Percentiles rank a stretch among this genome's conserved stretches.
Evolutionary conservation across 805 yeast genomes (phyloP).

Genomic region (Zygotorulaspora danielsina): DNA sequence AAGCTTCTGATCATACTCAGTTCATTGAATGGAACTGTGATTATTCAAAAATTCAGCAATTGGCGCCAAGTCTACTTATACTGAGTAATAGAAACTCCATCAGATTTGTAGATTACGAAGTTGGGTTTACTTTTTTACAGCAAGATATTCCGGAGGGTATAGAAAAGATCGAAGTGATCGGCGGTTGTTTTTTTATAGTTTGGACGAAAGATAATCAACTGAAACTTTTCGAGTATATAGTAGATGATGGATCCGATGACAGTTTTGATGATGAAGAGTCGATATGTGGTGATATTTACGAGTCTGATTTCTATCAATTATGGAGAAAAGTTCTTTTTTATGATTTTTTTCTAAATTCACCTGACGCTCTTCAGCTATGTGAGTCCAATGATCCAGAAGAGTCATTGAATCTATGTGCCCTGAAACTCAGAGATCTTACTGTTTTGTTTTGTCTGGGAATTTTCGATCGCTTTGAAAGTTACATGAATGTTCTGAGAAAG

Average conservation of each 20-base stretch:
- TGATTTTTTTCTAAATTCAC: slow-evolving; percentile 23
- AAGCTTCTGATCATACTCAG: slow-evolving; percentile 16
- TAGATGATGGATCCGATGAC: slow-evolving; percentile 23
- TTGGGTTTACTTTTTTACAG: slow-evolving; percentile 28
- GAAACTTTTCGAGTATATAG: slow-evolving; percentile 23
- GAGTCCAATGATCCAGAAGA: slow-evolving; percentile 22
- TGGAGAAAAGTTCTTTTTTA: slow-evolving; percentile 31
- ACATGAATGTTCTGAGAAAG: slow-evolving; percentile 9
- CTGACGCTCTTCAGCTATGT: slow-evolving; percentile 22
- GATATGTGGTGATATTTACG: slow-evolving; percentile 18
- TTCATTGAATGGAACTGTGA: slow-evolving; percentile 22
- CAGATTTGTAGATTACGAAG: slow-evolving; percentile 27
- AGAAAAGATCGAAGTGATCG: slow-evolving; percentile 14
- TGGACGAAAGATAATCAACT: slow-evolving; percentile 22
- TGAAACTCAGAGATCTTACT: slow-evolving; percentile 33
- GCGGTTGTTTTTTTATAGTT: slow-evolving; percentile 21
- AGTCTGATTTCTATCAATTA: slow-evolving; percentile 20
- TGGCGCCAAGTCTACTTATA: slow-evolving; percentile 21
- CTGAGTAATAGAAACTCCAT: slow-evolving; percentile 17
- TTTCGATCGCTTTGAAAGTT: slow-evolving; percentile 21
- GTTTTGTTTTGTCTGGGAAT: slow-evolving; percentile 30
- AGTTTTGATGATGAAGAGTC: slow-evolving; percentile 18
- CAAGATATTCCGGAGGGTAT: slow-evolving; percentile 24
- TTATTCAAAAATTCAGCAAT: slow-evolving; percentile 18
- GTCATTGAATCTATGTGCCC: slow-evolving; percentile 28